Base-by-base conservation (phyloP, 352 stramenopile genomes). In the Globisporangium heterothallicum region DNA sequence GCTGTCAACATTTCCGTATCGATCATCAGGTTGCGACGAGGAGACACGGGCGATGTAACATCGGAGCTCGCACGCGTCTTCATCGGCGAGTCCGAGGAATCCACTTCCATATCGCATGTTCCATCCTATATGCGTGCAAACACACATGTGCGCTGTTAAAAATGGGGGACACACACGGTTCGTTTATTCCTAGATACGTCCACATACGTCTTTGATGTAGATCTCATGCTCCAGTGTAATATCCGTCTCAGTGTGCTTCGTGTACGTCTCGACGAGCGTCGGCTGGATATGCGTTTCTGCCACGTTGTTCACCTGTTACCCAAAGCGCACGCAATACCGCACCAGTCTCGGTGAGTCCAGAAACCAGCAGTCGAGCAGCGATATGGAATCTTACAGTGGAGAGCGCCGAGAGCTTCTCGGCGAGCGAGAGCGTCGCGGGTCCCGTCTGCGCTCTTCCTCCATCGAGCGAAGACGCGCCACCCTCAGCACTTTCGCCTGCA, bases 151-250 rank as follows among this genome's bases (percentile, higher is more conserved):
- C n/a, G n/a, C n/a, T n/a, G n/a, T n/a, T n/a, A n/a, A n/a, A n/a
- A n/a, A n/a, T n/a, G n/a, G n/a, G n/a, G n/a, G n/a, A 34, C 9
- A 12, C 6, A 26, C 36, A 56, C 19, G 34, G 0, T 16, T n/a
- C n/a, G n/a, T n/a, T n/a, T n/a, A n/a, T n/a, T n/a, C n/a, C n/a
- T n/a, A 30, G 10, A 53, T 34, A 21, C 16, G 12, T 25, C 40
- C 21, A 53, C 50, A 34, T 25, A 71, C 71, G 30, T 80, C 73
- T 19, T 69, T 68, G 32, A 87, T 49, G n/a, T 72, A 49, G 42
- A 92, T 75, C 61, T 92, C 80, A 45, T 92, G 64, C 67, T 89
- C 80, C 16, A 92, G 58, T 27, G 80, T 89, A 25, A 92, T 88
- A 47, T 92, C 78, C 35, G 81, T 92, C 71, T 92, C 68, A 2